A percentile compares a stretch with the other conserved stretches of the same genome.
Conservation (phyloP, 495 filamentous ascomycete species). For the Podospora sp. region DNA sequence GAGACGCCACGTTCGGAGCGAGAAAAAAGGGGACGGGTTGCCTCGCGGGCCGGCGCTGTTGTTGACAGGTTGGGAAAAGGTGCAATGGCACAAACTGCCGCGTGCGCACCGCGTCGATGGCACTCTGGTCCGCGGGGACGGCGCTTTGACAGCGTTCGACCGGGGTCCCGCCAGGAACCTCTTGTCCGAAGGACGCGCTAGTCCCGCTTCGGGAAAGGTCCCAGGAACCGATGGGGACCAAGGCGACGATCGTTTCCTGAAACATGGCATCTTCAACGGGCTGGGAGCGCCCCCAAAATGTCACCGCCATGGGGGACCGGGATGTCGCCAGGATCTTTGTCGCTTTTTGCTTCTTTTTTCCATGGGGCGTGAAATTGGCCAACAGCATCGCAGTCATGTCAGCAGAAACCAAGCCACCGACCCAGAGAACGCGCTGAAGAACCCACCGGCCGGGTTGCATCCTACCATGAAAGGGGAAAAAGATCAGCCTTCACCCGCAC, state of each 20-base stretch:
- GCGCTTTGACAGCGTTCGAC: conserved; percentile 11
- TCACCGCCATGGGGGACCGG: conserved; percentile 11
- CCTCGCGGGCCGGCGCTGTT: neutral
- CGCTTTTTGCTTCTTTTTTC: conserved; percentile 12
- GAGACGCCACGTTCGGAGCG: neutral
- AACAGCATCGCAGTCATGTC: conserved; percentile 6
- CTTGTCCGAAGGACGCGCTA: conserved; percentile 9
- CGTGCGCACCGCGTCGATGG: conserved; percentile 3
- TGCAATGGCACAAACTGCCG: neutral
- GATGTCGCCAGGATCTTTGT: conserved; percentile 1
- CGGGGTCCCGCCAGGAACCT: neutral
- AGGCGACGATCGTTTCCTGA: conserved; percentile 22
- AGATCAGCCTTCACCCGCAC: conserved; percentile 11
- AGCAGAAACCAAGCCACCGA: conserved; percentile 11
- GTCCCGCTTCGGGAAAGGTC: neutral
- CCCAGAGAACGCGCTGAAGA: neutral
- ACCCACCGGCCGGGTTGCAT: conserved; percentile 5
- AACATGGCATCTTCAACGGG: conserved; percentile 17
- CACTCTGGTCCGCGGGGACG: conserved; percentile 5
- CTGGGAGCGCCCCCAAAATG: conserved; percentile 17
- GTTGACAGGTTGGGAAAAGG: neutral
- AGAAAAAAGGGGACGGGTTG: neutral
- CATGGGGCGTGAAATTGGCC: conserved; percentile 17
- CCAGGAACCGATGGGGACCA: conserved; percentile 19
- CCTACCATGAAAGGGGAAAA: conserved; percentile 9